Percentiles rank a stretch among this genome's conserved stretches.
phyloP scores from a whole-genome alignment of 495 filamentous ascomycete genomes.

The Podospora pseudoanserina region DNA sequence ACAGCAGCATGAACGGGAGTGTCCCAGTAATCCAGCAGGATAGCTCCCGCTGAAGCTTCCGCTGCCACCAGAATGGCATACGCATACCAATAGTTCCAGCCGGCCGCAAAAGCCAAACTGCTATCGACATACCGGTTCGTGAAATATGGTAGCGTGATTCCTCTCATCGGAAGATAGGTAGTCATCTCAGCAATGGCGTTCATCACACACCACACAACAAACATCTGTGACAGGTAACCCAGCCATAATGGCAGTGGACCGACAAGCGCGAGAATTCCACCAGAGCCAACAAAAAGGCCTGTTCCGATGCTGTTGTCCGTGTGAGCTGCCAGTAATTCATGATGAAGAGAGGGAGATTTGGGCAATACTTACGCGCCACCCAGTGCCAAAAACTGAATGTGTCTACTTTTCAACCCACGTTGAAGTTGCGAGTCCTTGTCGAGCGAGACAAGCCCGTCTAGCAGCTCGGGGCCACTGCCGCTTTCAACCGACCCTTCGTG shows the following conservation, averaged over 20 bases:
- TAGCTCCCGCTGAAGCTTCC: constrained; percentile 48
- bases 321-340: neutral
- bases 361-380: constrained; percentile 48
- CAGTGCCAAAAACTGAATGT: constrained; percentile 70
- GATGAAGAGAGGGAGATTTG: no score
- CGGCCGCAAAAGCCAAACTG: constrained; percentile 74
- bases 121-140: constrained; percentile 70
- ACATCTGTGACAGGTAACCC: constrained; percentile 49
- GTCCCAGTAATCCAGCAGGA: constrained; percentile 56
- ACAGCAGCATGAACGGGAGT: constrained; percentile 49
- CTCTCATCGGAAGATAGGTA: constrained; percentile 61
- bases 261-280: constrained; percentile 44
- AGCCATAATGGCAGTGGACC: constrained; percentile 51
- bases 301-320: constrained; percentile 56
- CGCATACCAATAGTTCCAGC: constrained; percentile 67
- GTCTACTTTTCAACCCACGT: constrained; percentile 62
- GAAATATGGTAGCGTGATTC: constrained; percentile 58
- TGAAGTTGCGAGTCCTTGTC: constrained; percentile 38
- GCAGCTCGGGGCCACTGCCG: constrained; percentile 6
- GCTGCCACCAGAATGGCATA: constrained; percentile 49
- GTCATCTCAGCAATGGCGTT: constrained; percentile 49
- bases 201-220: constrained; percentile 45
- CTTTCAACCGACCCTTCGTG: constrained; percentile 16
- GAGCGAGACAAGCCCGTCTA: constrained; percentile 27
- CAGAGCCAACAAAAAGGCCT: constrained; percentile 54